Conservation (phyloP, 352 stramenopile genomes). For the Pythium diclinum region DNA sequence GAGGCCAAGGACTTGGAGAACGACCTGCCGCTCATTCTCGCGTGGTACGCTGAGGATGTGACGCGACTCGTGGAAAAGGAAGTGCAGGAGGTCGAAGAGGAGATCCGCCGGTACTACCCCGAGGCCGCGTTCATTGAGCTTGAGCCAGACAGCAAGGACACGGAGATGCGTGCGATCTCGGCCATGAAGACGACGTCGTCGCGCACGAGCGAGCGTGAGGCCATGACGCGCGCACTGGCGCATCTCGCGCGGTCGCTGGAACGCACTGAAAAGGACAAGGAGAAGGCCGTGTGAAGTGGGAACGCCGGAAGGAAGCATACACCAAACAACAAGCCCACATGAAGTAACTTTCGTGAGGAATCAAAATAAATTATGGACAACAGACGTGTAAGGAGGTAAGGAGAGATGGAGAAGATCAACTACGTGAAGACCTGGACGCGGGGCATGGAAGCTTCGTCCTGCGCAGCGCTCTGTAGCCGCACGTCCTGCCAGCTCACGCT, state of each 20-base stretch:
- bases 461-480: slow-evolving; percentile 9
- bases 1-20: slow-evolving; percentile 89
- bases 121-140: slow-evolving; percentile 96
- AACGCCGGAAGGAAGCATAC: not conserved
- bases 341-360: not conserved
- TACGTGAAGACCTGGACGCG: slow-evolving; percentile 25
- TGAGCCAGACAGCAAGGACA: slow-evolving; percentile 93
- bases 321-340: slow-evolving; percentile 1
- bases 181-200: slow-evolving; percentile 81
- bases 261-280: slow-evolving; percentile 25
- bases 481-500: slow-evolving; percentile 34
- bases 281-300: not conserved
- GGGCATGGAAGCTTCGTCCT: not conserved
- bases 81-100: slow-evolving; percentile 93
- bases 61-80: slow-evolving; percentile 95
- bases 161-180: slow-evolving; percentile 80
- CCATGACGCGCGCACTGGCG: slow-evolving; percentile 74
- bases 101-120: slow-evolving; percentile 92
- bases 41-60: slow-evolving; percentile 96
- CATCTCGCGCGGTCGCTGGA: slow-evolving; percentile 77
- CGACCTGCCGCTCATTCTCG: slow-evolving; percentile 92
- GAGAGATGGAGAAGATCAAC: not conserved
- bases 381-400: not conserved
- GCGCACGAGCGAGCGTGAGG: slow-evolving; percentile 80
- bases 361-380: slow-evolving; percentile 7